Conservation (phyloP, 2,329 filamentous ascomycete species). For the Albifimbria verrucaria region DNA sequence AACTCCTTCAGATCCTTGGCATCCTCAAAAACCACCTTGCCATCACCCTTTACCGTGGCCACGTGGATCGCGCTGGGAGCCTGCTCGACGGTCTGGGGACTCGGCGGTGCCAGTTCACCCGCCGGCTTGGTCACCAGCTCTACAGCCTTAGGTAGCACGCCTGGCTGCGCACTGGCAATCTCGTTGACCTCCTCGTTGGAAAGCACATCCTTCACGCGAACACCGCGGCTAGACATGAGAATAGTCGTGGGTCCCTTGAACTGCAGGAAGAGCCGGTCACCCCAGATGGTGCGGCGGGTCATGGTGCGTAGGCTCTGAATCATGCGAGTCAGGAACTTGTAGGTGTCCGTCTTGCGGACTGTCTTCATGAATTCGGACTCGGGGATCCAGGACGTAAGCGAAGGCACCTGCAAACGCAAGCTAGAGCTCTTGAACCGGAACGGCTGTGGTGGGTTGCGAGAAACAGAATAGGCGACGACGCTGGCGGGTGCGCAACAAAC, state of each 20-base stretch:
- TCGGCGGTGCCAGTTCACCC: constrained; percentile 8
- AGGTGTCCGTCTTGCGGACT: constrained; percentile 68
- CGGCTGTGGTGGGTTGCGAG: constrained; percentile 69
- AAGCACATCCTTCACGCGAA: constrained; percentile 73
- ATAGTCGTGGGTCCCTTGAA: constrained; percentile 86
- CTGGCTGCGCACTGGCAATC: constrained; percentile 78
- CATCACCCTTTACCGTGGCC: constrained; percentile 55
- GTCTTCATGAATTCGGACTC: constrained; percentile 70
- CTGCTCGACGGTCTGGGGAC: constrained; percentile 12
- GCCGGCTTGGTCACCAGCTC: constrained; percentile 41
- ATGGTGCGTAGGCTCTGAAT: constrained; percentile 71
- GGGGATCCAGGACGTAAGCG: constrained; percentile 60
- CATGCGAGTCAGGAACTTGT: constrained; percentile 64
- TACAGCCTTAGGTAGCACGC: constrained; percentile 60
- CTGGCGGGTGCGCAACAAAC: constrained; percentile 88
- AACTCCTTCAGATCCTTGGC: constrained; percentile 56
- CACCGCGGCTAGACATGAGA: constrained; percentile 82
- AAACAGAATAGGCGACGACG: constrained; percentile 84
- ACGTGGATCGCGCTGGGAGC: constrained; percentile 45
- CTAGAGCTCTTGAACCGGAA: constrained; percentile 82
- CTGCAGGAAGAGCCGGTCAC: constrained; percentile 85
- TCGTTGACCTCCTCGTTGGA: constrained; percentile 81
- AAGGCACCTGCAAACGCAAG: constrained; percentile 76
- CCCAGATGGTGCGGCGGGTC: constrained; percentile 82
- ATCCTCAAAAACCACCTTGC: constrained; percentile 65